Percentiles rank a stretch among this genome's conserved stretches.
phyloP scores from a whole-genome alignment of 2,329 filamentous ascomycete species.

The Ceratocystis diversiconidia region DNA sequence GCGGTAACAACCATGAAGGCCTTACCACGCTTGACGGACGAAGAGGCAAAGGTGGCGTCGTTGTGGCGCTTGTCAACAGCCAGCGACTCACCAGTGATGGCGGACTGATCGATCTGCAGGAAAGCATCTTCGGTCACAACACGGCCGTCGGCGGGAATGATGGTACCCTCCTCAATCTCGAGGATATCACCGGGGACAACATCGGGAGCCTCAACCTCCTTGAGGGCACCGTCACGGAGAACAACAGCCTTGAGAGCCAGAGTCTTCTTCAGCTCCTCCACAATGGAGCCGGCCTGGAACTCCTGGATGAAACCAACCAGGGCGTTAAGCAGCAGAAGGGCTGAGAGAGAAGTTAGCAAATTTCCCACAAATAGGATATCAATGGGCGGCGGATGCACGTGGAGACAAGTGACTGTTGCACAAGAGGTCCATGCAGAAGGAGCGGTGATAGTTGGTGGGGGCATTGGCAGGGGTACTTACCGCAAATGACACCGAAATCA shows the following conservation, averaged over 20 bases:
- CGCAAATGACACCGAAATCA: constrained; percentile 85
- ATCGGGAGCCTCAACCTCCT: constrained; percentile 68
- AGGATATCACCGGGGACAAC: constrained; percentile 85
- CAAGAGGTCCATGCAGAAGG: not conserved
- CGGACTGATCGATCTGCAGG: constrained; percentile 82
- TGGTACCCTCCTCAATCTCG: constrained; percentile 75
- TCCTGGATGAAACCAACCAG: constrained; percentile 78
- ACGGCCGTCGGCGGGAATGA: constrained; percentile 77
- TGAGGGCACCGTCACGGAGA: constrained; percentile 60
- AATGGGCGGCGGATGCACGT: not conserved
- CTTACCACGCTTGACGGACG: constrained; percentile 80
- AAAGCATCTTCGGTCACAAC: constrained; percentile 73
- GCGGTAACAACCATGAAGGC: constrained; percentile 69
- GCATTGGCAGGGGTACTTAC: not conserved
- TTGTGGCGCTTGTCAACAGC: constrained; percentile 77
- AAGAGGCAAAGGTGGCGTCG: constrained; percentile 73
- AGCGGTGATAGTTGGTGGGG: not conserved
- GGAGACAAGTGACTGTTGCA: not conserved
- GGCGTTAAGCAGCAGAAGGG: constrained; percentile 69
- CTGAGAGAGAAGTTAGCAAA: not conserved
- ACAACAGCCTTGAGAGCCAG: constrained; percentile 78
- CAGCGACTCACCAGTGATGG: constrained; percentile 82
- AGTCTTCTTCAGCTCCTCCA: constrained; percentile 83
- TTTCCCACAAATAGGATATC: not conserved
- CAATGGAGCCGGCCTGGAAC: constrained; percentile 77